phyloP scores from a whole-genome alignment of 805 yeast genomes.

The Metschnikowia dekortorum region DNA sequence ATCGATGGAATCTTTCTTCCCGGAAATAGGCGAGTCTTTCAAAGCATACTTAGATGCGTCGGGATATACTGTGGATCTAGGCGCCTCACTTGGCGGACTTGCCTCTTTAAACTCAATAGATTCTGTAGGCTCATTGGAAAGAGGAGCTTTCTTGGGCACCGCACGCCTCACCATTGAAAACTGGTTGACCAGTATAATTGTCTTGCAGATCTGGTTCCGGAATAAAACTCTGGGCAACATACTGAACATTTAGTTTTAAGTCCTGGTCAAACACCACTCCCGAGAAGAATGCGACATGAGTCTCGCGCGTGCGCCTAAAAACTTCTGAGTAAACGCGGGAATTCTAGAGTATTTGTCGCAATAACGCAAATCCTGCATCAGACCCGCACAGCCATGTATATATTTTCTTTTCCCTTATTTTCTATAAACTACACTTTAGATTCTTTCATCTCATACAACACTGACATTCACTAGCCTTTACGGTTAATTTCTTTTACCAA shows the following conservation, averaged over 20 bases:
- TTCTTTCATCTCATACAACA: background rate
- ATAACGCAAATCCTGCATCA: conserved; percentile 1
- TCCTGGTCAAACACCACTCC: background rate
- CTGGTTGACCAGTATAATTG: conserved; percentile 12
- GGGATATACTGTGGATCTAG: background rate
- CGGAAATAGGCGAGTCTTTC: conserved; percentile 22
- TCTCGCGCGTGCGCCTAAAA: background rate
- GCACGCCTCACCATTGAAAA: conserved; percentile 17
- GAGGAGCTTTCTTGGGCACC: conserved; percentile 7
- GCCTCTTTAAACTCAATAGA: background rate
- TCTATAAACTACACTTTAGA: background rate
- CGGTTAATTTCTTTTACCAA: background rate
- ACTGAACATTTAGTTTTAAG: background rate
- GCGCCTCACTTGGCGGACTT: background rate
- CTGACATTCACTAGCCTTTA: background rate
- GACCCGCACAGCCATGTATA: conserved; percentile 2
- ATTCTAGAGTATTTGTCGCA: background rate
- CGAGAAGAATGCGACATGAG: background rate
- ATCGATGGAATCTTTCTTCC: conserved; percentile 35
- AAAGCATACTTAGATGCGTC: conserved; percentile 11
- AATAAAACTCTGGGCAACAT: conserved; percentile 6
- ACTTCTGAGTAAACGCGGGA: background rate
- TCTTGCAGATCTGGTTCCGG: conserved; percentile 5
- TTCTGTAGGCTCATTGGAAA: background rate
- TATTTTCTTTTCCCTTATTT: background rate